Base-by-base conservation (phyloP, 345 rosid species). In the Viola odorata region DNA sequence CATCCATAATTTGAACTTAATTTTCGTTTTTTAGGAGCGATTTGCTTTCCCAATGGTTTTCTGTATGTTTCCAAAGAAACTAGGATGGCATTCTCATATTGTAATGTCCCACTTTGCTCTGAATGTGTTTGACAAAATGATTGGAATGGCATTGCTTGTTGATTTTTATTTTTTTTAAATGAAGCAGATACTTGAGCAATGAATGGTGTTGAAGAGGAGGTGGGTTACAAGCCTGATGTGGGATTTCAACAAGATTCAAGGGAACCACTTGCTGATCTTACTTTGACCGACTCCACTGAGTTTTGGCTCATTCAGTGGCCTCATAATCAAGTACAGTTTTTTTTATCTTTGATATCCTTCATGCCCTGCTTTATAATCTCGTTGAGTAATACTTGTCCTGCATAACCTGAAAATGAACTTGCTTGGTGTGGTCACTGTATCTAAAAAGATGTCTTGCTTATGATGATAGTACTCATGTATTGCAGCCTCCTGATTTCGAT, bases 241-340 rank as follows among this genome's bases (percentile, higher is more conserved):
- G 88, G 75, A 45, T 86, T 73, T 49, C 62, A 60, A 38, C 75
- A 73, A 60, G 80, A 81, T 49, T 17, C 63, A 7, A 64, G 63
- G 54, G 79, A 77, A 5, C 70, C 81, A 4, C 82, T 88, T 4
- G 17, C 58, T 9, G 84, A 88, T 65, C 49, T 78, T 50, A 66
- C 60, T 5, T 8, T 58, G 60, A 62, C 69, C 0, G 79, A 60
- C 7, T 69, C 85, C 5, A 70, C 80, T 3, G 96, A 91, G 80
- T 83, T 89, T 58, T 87, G 92, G 91, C 88, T 92, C 73, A 76
- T 92, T 49, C 96, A 87, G 41, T 87, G 85, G 84, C 96, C 96
- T 64, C 50, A 59, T 53, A 70, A 77, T 55, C 84, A 76, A 54
- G 96, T 86, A 74, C 55, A 62, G 3, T 69, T 56, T 42, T 23